Evolutionary conservation across 768 basidiomycete species (phyloP).

Genomic region (Paxillus involutus): DNA sequence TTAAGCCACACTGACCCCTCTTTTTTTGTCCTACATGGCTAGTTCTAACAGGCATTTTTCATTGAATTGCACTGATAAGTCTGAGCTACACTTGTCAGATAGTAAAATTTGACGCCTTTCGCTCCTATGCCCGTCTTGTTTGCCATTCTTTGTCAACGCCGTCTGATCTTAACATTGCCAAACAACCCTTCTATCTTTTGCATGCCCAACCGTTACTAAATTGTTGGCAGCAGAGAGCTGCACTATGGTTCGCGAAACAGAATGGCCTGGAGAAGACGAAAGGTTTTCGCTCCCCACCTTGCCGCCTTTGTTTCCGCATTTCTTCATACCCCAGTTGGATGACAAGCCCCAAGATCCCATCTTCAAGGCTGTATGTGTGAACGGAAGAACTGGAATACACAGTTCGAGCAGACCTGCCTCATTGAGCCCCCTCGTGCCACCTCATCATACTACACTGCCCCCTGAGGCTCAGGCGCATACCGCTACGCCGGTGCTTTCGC

Average conservation of each 20-base stretch:
- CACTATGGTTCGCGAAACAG: slow-evolving; percentile 3
- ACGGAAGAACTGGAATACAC: background rate
- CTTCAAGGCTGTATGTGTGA: slow-evolving; percentile 50
- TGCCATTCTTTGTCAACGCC: background rate
- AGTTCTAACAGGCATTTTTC: too few species aligned
- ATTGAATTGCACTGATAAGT: too few species aligned
- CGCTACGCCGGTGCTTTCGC: background rate
- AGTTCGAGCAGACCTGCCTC: background rate
- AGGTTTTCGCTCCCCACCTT: slow-evolving; percentile 26
- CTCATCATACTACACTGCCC: background rate
- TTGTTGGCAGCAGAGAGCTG: background rate
- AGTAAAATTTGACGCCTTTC: too few species aligned
- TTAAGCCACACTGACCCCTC: too few species aligned
- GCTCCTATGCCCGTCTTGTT: too few species aligned
- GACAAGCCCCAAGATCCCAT: slow-evolving; percentile 81
- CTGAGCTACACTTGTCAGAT: too few species aligned
- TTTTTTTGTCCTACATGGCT: too few species aligned
- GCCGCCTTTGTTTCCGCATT: slow-evolving; percentile 43
- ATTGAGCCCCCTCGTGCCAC: background rate
- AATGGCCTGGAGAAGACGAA: slow-evolving; percentile 19
- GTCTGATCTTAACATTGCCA: background rate
- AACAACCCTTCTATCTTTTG: background rate
- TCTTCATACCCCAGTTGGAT: slow-evolving; percentile 65
- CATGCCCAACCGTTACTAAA: background rate
- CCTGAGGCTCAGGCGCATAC: background rate